Evolutionary conservation across 2,329 filamentous ascomycete species (phyloP).

Genomic region (Colletotrichum musicola): DNA sequence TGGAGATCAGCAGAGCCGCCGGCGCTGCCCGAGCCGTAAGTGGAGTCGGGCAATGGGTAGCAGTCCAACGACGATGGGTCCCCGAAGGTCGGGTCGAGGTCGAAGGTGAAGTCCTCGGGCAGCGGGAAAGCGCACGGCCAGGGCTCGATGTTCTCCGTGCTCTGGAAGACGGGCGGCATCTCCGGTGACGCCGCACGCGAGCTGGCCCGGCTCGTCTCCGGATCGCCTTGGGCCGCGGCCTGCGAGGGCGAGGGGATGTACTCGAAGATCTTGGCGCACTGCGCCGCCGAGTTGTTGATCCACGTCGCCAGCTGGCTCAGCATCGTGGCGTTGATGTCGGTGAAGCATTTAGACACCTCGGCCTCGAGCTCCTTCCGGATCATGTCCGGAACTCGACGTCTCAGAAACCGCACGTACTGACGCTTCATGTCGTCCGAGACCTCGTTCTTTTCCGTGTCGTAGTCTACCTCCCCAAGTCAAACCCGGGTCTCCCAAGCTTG

Average conservation of each 20-base stretch:
- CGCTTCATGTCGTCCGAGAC: conserved; percentile 21
- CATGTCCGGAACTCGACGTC: conserved; percentile 48
- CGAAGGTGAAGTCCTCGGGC: background rate
- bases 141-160: background rate
- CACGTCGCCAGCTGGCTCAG: background rate
- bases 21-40: background rate
- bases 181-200: conserved; percentile 5
- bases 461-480: conserved; percentile 44
- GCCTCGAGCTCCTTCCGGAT: conserved; percentile 48
- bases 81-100: background rate
- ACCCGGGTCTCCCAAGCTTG: background rate
- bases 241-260: conserved; percentile 15
- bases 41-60: background rate
- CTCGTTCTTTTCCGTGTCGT: conserved; percentile 44
- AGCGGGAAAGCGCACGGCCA: background rate
- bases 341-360: conserved; percentile 42
- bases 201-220: background rate
- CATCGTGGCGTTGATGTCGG: conserved; percentile 30
- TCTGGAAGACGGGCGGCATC: background rate
- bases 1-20: background rate
- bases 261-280: conserved; percentile 16
- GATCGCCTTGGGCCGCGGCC: conserved; percentile 7
- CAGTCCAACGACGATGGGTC: background rate
- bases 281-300: conserved; percentile 9
- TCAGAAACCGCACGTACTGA: conserved; percentile 44